Conservation (phyloP, 179 eudicot species). For the Dionaea muscipula region DNA sequence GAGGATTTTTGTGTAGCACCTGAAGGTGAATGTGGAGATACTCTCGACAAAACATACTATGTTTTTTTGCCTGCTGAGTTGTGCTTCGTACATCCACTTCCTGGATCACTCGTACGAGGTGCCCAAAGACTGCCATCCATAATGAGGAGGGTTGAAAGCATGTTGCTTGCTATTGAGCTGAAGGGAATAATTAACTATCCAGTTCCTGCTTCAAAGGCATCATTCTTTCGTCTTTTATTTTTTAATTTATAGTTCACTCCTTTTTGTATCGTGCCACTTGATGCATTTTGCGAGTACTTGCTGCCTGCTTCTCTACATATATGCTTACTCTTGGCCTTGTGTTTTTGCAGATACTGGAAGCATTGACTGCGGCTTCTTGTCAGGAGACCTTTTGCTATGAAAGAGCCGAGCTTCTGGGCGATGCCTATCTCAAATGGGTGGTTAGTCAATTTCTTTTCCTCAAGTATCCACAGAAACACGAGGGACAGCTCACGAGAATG, state of each 20-base stretch:
- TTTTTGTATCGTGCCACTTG: neutral
- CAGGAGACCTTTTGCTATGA: conserved; percentile 98
- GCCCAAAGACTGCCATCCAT: conserved; percentile 96
- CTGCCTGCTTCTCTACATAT: neutral
- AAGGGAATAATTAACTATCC: conserved; percentile 57
- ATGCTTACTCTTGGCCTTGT: neutral
- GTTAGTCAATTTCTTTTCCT: conserved; percentile 89
- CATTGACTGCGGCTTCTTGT: conserved; percentile 98
- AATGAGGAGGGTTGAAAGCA: conserved; percentile 96
- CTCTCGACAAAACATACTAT: conserved; percentile 80
- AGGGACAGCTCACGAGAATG: conserved; percentile 97
- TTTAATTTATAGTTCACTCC: neutral
- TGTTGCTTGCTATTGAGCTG: conserved; percentile 91
- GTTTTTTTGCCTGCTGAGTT: conserved; percentile 93
- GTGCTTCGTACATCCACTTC: conserved; percentile 90
- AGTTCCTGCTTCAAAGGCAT: conserved; percentile 78
- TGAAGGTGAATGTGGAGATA: conserved; percentile 69
- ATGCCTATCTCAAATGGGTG: conserved; percentile 97
- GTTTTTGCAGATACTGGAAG: conserved; percentile 75
- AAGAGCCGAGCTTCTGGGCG: conserved; percentile 98
- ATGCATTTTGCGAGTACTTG: no score
- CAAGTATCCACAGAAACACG: conserved; percentile 91
- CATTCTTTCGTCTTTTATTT: neutral
- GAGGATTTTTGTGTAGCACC: conserved; percentile 27
- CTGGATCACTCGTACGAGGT: conserved; percentile 86